A percentile compares a stretch with the other conserved stretches of the same genome.
Conservation (phyloP, 352 stramenopile species). For the Phytophthora capsici region DNA sequence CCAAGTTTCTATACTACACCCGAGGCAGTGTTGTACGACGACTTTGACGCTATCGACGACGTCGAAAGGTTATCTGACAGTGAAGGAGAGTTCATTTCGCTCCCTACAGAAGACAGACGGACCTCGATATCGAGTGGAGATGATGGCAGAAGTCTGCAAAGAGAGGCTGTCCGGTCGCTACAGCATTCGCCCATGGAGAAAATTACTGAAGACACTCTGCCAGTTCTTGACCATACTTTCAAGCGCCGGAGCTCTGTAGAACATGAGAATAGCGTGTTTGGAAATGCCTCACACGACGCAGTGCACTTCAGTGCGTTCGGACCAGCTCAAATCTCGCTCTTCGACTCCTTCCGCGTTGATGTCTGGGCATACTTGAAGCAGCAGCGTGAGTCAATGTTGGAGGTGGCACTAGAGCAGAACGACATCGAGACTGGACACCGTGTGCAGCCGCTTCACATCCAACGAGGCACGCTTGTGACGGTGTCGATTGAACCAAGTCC, state of each 20-base stretch:
- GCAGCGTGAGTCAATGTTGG: conserved; percentile 68
- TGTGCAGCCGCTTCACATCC: conserved; percentile 59
- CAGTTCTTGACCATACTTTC: conserved; percentile 2
- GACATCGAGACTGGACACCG: conserved; percentile 54
- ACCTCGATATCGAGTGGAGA: conserved; percentile 21
- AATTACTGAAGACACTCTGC: neutral
- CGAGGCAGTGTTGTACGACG: conserved; percentile 23
- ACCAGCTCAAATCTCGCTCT: conserved; percentile 43
- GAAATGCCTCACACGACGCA: conserved; percentile 27
- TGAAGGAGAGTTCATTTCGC: conserved; percentile 32
- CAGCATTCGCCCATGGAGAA: conserved; percentile 18
- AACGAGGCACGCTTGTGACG: conserved; percentile 67
- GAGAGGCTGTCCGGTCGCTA: conserved; percentile 55
- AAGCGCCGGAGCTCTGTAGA: neutral
- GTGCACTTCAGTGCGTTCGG: conserved; percentile 73
- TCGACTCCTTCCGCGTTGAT: conserved; percentile 65
- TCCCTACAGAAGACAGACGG: conserved; percentile 9
- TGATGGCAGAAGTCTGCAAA: conserved; percentile 31
- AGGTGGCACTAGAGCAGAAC: conserved; percentile 58
- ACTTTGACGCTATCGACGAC: conserved; percentile 24
- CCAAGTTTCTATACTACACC: conserved; percentile 21
- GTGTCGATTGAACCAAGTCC: conserved; percentile 57
- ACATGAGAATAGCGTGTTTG: neutral
- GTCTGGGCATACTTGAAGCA: conserved; percentile 77
- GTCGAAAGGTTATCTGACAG: conserved; percentile 11